Evolutionary conservation across 768 basidiomycete genomes (phyloP).

Genomic region (Psilocybe azurescens): DNA sequence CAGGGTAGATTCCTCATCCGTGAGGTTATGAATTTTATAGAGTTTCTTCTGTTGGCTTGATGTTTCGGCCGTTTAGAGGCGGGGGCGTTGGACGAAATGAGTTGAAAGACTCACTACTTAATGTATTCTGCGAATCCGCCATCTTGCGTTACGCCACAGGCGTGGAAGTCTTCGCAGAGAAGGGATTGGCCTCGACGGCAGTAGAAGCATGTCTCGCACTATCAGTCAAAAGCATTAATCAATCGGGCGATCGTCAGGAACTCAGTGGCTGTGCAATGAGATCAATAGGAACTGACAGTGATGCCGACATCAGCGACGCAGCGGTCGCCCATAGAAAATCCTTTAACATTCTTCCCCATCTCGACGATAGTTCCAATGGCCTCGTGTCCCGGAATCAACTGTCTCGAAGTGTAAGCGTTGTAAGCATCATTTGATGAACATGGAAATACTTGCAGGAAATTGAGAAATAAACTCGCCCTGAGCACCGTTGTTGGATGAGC

Average conservation of each 20-base stretch:
- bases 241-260: slow-evolving; percentile 11
- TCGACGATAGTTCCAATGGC: slow-evolving; percentile 73
- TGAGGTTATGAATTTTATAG: slow-evolving; percentile 88
- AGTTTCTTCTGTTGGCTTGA: slow-evolving; percentile 64
- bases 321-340: slow-evolving; percentile 78
- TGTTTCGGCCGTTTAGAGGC: background rate
- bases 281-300: slow-evolving; percentile 56
- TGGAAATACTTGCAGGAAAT: slow-evolving; percentile 51
- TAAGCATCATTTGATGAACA: slow-evolving; percentile 38
- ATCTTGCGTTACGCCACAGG: slow-evolving; percentile 78
- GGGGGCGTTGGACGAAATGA: too few species aligned
- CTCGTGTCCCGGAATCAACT: slow-evolving; percentile 49
- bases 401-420: slow-evolving; percentile 43
- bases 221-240: slow-evolving; percentile 5
- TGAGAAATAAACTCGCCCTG: slow-evolving; percentile 68
- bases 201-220: slow-evolving; percentile 89
- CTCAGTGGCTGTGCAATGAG: slow-evolving; percentile 19
- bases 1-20: slow-evolving; percentile 86
- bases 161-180: slow-evolving; percentile 84
- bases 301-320: slow-evolving; percentile 78
- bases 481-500: slow-evolving; percentile 8
- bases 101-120: slow-evolving; percentile 62
- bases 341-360: slow-evolving; percentile 81
- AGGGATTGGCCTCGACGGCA: slow-evolving; percentile 85
- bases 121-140: slow-evolving; percentile 94